A percentile compares a stretch with the other conserved stretches of the same genome.
These are phyloP conservation scores for Penicillium freii DNA, from an alignment of 2,329 filamentous ascomycete species.

Conservation along the genomic window DNA sequence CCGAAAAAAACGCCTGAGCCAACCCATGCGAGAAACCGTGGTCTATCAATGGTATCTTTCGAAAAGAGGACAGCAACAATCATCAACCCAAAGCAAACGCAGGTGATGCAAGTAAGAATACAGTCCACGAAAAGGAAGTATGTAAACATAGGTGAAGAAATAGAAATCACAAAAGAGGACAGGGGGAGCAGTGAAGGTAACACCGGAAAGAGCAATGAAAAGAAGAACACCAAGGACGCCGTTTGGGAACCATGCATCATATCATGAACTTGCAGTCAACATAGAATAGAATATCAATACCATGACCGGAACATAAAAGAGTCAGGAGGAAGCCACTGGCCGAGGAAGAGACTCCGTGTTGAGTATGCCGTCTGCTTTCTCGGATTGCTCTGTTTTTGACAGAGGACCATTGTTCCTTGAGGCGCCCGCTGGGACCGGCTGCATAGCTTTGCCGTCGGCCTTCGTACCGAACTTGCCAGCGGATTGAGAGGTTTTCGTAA, in stretches of 20 bases:
- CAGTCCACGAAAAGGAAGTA: conserved; percentile 13
- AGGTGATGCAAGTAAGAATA: conserved; percentile 13
- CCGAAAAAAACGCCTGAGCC: conserved; percentile 21
- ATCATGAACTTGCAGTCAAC: conserved; percentile 8
- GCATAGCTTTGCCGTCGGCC: conserved; percentile 35
- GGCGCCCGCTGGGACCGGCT: conserved; percentile 34
- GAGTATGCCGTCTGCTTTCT: not conserved
- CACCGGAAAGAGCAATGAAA: conserved; percentile 3
- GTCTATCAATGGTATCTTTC: conserved; percentile 41
- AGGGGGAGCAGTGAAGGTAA: conserved; percentile 6
- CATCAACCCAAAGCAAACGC: conserved; percentile 8
- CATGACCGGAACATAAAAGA: conserved; percentile 1
- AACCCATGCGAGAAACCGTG: conserved; percentile 23
- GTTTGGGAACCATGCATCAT: conserved; percentile 16
- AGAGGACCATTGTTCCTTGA: conserved; percentile 40
- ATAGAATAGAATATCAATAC: conserved; percentile 1
- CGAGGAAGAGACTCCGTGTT: not conserved
- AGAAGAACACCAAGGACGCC: conserved; percentile 8
- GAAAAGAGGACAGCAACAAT: conserved; percentile 8
- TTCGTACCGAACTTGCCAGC: conserved; percentile 27
- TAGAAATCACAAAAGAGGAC: not conserved
- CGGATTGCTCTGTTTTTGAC: conserved; percentile 20
- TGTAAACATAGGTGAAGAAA: conserved; percentile 6
- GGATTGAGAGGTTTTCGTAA: conserved; percentile 32
- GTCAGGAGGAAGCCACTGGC: conserved; percentile 4